A percentile compares a stretch with the other conserved stretches of the same genome.
Evolutionary conservation across 2,329 filamentous ascomycete genomes (phyloP).

Genomic region (Periconia sp.): DNA sequence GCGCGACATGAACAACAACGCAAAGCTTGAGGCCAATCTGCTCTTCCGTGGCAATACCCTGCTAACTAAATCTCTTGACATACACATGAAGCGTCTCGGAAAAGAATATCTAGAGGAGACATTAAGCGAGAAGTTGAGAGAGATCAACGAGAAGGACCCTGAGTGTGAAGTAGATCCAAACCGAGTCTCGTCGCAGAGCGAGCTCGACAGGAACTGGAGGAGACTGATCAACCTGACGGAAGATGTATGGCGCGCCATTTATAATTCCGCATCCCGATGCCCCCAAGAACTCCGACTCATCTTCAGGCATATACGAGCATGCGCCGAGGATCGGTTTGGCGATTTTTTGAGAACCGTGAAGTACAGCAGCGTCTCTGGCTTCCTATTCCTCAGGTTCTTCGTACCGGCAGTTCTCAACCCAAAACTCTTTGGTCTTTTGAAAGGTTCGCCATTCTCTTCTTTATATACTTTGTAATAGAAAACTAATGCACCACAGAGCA

Average conservation of each 20-base stretch:
- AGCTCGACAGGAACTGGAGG: conserved; percentile 81
- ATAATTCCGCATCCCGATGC: conserved; percentile 70
- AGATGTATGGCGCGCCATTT: conserved; percentile 83
- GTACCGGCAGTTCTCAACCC: conserved; percentile 95
- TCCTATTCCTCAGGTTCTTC: conserved; percentile 92
- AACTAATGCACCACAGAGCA: conserved; percentile 61
- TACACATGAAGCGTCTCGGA: conserved; percentile 91
- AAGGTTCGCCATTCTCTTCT: conserved; percentile 52
- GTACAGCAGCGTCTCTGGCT: conserved; percentile 93
- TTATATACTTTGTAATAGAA: not conserved
- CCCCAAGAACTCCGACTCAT: conserved; percentile 82
- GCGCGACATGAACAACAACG: conserved; percentile 75
- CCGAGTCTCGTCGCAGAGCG: conserved; percentile 66
- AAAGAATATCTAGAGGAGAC: conserved; percentile 91
- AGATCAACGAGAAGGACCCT: conserved; percentile 87
- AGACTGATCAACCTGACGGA: conserved; percentile 75
- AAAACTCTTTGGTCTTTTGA: conserved; percentile 85
- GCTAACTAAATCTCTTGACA: conserved; percentile 88
- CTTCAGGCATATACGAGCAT: conserved; percentile 87
- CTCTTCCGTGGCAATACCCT: conserved; percentile 94
- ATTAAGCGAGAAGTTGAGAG: conserved; percentile 78
- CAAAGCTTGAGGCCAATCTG: conserved; percentile 87
- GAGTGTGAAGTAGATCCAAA: conserved; percentile 96
- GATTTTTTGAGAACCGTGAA: conserved; percentile 86
- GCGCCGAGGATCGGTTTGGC: conserved; percentile 91